These are phyloP conservation scores for Elaeagnus macrophylla DNA, from an alignment of 306 rosid species.

Conservation along the genomic window DNA sequence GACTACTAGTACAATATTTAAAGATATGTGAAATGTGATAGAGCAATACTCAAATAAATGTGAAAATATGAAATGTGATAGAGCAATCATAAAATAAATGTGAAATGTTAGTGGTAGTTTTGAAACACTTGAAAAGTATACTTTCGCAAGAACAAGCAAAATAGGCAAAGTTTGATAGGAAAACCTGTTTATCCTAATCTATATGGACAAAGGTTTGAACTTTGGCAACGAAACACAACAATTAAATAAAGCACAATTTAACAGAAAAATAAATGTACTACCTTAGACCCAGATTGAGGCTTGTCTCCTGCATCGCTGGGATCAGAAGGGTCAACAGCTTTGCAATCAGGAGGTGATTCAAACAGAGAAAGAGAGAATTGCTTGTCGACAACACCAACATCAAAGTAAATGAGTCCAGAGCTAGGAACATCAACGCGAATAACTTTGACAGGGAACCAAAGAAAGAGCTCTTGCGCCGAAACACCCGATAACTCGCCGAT, in stretches of 20 bases:
- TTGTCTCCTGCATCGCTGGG: background rate
- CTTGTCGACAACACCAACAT: constrained; percentile 86
- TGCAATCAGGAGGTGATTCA: constrained; percentile 64
- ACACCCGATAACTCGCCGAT: constrained; percentile 62
- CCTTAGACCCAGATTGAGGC: constrained; percentile 8
- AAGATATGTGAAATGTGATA: too few relatives aligned
- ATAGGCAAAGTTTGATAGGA: too few relatives aligned
- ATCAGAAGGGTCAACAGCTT: constrained; percentile 32
- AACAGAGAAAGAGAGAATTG: constrained; percentile 77
- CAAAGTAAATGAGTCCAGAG: constrained; percentile 71
- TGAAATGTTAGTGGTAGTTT: too few relatives aligned
- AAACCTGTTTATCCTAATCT: too few relatives aligned
- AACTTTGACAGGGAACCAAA: constrained; percentile 82
- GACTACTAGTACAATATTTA: too few relatives aligned
- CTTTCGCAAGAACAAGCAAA: too few relatives aligned
- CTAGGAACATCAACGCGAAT: constrained; percentile 66
- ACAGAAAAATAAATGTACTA: constrained; percentile 1
- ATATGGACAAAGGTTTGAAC: too few relatives aligned
- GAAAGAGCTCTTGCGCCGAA: constrained; percentile 75
- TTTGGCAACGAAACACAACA: background rate
- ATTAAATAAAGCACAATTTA: background rate
- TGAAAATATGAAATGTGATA: too few relatives aligned
- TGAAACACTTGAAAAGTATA: too few relatives aligned
- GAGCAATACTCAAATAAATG: too few relatives aligned
- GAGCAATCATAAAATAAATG: too few relatives aligned